These are phyloP conservation scores for Mayamaea pseudoterrestris DNA, from an alignment of 108 stramenopile species.

Conservation along the genomic window DNA sequence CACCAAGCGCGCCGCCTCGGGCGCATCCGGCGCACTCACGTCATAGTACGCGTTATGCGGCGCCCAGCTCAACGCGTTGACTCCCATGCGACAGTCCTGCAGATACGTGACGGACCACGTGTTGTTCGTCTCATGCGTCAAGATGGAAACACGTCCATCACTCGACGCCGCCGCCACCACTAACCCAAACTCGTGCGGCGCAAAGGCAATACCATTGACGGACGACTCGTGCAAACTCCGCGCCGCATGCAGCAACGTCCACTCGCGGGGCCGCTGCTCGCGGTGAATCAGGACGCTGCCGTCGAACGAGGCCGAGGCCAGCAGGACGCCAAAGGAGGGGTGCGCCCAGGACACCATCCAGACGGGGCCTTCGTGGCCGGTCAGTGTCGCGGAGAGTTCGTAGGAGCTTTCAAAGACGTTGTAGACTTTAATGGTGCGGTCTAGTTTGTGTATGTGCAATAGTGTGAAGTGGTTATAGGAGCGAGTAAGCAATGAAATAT, in stretches of 20 bases:
- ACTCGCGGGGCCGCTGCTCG: constrained; percentile 68
- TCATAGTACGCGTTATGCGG: constrained; percentile 45
- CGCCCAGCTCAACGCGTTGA: constrained; percentile 86
- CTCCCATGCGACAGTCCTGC: constrained; percentile 65
- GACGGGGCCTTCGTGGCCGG: constrained; percentile 86
- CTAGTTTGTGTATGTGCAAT: no score
- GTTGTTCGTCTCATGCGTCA: constrained; percentile 56
- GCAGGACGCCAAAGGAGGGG: constrained; percentile 84
- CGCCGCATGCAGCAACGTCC: constrained; percentile 63
- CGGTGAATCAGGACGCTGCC: constrained; percentile 78
- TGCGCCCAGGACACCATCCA: constrained; percentile 94
- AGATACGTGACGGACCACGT: constrained; percentile 71
- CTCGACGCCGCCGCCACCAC: constrained; percentile 52
- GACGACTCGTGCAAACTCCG: constrained; percentile 49
- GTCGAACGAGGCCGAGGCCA: constrained; percentile 87
- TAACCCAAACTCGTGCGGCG: constrained; percentile 81
- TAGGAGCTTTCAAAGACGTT: constrained; percentile 73
- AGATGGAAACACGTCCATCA: constrained; percentile 77
- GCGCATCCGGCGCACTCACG: constrained; percentile 4
- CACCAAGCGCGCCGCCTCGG: constrained; percentile 55
- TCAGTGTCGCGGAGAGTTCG: constrained; percentile 66
- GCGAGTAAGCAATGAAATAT: neutral
- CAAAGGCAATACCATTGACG: constrained; percentile 80
- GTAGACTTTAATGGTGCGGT: constrained; percentile 89
- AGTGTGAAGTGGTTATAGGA: neutral